Percentiles rank a stretch among this genome's conserved stretches.
These are phyloP conservation scores for Xenoacremonium recifei DNA, from an alignment of 2,329 filamentous ascomycete species.

Conservation along the genomic window DNA sequence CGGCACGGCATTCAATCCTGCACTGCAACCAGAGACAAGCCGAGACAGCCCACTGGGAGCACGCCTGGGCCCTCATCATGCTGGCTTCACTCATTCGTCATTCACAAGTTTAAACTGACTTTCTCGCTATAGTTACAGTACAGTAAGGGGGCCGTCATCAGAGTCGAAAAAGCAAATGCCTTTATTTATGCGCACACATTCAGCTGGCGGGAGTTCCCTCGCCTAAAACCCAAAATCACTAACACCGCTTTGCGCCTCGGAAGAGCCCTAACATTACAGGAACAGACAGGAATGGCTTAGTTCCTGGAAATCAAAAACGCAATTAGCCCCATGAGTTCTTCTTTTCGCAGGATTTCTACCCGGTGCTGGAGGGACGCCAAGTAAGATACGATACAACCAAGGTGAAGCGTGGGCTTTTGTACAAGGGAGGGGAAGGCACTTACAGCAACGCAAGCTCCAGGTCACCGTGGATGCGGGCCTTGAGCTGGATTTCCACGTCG, in stretches of 20 bases:
- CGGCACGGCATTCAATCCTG: no score
- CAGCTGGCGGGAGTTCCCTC: not conserved
- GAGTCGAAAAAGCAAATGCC: no score
- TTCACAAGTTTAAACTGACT: not conserved
- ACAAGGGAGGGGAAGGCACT: slow-evolving; percentile 28
- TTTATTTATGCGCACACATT: no score
- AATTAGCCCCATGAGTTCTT: slow-evolving; percentile 12
- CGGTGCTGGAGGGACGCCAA: slow-evolving; percentile 26
- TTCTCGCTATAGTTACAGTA: not conserved
- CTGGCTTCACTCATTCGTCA: not conserved
- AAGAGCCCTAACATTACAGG: slow-evolving; percentile 1
- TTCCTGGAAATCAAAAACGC: slow-evolving; percentile 19
- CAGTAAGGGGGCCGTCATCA: no score
- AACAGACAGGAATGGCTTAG: slow-evolving; percentile 17
- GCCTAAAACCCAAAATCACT: slow-evolving; percentile 3
- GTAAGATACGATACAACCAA: slow-evolving; percentile 21
- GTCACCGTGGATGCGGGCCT: slow-evolving; percentile 83
- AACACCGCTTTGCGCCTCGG: slow-evolving; percentile 2
- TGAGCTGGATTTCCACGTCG: slow-evolving; percentile 81
- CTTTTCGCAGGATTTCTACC: slow-evolving; percentile 15
- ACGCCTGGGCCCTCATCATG: not conserved
- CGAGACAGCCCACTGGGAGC: no score
- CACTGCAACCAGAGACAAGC: no score
- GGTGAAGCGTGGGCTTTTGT: not conserved
- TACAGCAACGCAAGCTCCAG: slow-evolving; percentile 70